Conservation (phyloP, 305 asterid genomes). For the Fraxinus sp. region DNA sequence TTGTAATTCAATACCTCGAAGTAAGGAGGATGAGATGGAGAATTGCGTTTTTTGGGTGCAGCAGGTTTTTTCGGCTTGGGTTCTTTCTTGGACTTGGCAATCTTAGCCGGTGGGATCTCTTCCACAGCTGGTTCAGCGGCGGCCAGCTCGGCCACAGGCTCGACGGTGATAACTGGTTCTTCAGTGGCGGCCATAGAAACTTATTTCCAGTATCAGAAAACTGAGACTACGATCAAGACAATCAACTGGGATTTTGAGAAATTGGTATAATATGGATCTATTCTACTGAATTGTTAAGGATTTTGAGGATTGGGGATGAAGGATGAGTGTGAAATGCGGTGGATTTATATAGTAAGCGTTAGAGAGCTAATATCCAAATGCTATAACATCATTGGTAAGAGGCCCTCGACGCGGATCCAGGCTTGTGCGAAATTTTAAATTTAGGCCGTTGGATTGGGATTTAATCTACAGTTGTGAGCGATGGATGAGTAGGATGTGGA, state of each 20-base stretch:
- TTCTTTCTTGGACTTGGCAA: slow-evolving; percentile 44
- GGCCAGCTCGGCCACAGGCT: slow-evolving; percentile 28
- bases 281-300: not conserved
- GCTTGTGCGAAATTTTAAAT: slow-evolving; percentile 41
- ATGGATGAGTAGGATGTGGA: slow-evolving; percentile 33
- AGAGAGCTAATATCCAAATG: slow-evolving; percentile 32
- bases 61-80: slow-evolving; percentile 57
- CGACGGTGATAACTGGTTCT: slow-evolving; percentile 42
- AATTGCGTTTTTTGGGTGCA: slow-evolving; percentile 55
- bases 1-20: slow-evolving; percentile 52
- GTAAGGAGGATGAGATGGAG: slow-evolving; percentile 77
- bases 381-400: slow-evolving; percentile 55
- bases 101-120: slow-evolving; percentile 34
- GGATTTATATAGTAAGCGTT: slow-evolving; percentile 55
- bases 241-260: slow-evolving; percentile 23
- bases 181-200: slow-evolving; percentile 47
- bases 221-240: slow-evolving; percentile 30
- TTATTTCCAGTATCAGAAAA: not conserved
- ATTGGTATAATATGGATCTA: slow-evolving; percentile 22
- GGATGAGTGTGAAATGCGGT: slow-evolving; percentile 24
- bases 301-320: slow-evolving; percentile 31
- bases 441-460: slow-evolving; percentile 52
- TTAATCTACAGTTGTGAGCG: slow-evolving; percentile 52
- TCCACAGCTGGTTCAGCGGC: slow-evolving; percentile 39
- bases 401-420: slow-evolving; percentile 59